Percentiles rank a stretch among this genome's conserved stretches.
phyloP scores from a whole-genome alignment of 139 green algal genomes.

The Ulvella scutata region DNA sequence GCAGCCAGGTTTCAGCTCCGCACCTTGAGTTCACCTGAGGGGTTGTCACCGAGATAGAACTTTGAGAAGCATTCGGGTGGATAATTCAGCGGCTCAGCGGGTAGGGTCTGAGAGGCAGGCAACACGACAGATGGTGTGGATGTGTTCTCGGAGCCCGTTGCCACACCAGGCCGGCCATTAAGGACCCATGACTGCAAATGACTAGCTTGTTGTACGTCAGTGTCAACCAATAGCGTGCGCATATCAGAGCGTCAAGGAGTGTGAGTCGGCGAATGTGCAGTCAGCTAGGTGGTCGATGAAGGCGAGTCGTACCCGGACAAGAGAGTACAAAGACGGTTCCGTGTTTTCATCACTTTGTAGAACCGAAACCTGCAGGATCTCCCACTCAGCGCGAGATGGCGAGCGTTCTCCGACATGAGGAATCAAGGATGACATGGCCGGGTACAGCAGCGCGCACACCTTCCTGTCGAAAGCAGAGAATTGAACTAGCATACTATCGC shows the following conservation, averaged over 20 bases:
- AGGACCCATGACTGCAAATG: neutral
- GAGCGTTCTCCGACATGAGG: too few species aligned
- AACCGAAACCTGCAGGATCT: too few species aligned
- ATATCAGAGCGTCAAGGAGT: too few species aligned
- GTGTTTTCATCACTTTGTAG: too few species aligned
- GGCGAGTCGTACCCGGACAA: neutral
- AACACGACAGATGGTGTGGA: neutral
- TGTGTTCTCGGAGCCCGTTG: neutral
- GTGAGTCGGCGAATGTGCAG: neutral
- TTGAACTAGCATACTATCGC: too few species aligned
- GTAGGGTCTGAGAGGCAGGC: neutral
- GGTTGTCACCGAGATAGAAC: neutral
- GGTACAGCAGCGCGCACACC: too few species aligned
- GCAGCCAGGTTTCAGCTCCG: neutral
- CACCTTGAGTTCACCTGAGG: neutral
- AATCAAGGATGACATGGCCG: too few species aligned
- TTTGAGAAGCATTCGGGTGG: neutral
- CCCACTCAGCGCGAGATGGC: too few species aligned
- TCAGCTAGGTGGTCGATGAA: neutral
- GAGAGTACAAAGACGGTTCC: neutral
- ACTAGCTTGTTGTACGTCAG: neutral
- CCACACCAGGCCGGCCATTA: neutral
- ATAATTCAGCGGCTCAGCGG: neutral
- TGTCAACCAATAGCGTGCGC: too few species aligned
- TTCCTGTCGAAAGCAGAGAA: too few species aligned